Evolutionary conservation across 1,284 basidiomycete genomes (phyloP), one percentile per base, ranked within the genome.

Genomic region (Pseudozyma sp.): DNA sequence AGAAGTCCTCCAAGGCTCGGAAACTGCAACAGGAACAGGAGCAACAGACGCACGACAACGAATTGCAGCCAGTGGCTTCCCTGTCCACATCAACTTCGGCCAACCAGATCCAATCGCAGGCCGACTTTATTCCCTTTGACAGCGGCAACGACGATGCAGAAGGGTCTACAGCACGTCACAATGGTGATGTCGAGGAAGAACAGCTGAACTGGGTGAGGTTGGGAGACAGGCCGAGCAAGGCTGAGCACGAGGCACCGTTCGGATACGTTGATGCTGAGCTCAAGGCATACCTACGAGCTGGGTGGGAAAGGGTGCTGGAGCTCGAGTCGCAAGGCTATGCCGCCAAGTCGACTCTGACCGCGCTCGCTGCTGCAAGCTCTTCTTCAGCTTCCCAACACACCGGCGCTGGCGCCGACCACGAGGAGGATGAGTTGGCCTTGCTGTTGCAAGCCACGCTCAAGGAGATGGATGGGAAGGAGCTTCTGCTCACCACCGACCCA

Each of bases 391-490:
- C 54, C 29, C 42, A 61, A n/a, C 24, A 45, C 14, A 44, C 29
- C 17, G 31, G 13, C 13, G 58, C 60, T 7, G 68, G 64, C 6
- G 45, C 62, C 3, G 70, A 57, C 0, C 66, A 52, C n/a, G 55
- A 68, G 5, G 61, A 61, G 6, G 73, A 79, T n/a, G 78, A 84
- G 34, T 55, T 73, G 5, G 49, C 63, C 11, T 44, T 80, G 10
- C 73, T 84, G 2, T 45, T 84, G n/a, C 71, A 80, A 47, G 82
- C 82, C 2, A 79, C 77, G 7, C 68, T 83, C 34, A 58, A 66
- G 24, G 82, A 84, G 56, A 75, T 82, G 57, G 72, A 79, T 30
- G 82, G 82, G 11, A 71, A 78, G 17, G 82, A 83, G 57, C 75
- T 83, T 8, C 33, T 61, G 4, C 63, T 82, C 1, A 79, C 81